A percentile compares a stretch with the other conserved stretches of the same genome.
These are phyloP conservation scores for Kwoniella shandongensis DNA, from an alignment of 768 basidiomycete species.

Conservation along the genomic window DNA sequence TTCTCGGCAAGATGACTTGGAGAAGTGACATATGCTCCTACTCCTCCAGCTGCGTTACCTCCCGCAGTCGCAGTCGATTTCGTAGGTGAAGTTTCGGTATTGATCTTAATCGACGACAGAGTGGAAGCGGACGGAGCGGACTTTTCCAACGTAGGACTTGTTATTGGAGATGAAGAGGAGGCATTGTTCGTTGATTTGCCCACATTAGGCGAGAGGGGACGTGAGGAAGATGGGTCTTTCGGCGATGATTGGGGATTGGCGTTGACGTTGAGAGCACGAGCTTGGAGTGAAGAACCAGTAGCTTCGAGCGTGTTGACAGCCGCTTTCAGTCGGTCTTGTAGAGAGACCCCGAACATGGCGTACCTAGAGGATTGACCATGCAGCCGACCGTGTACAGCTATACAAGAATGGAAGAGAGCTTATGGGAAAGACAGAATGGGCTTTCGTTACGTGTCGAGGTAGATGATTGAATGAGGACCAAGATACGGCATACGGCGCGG, in stretches of 20 bases:
- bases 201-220: constrained; percentile 6
- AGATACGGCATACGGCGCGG: no score
- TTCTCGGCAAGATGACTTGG: constrained; percentile 35
- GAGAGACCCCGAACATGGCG: constrained; percentile 19
- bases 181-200: constrained; percentile 11
- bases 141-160: not conserved
- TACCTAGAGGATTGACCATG: not conserved
- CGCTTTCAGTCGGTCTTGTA: constrained; percentile 41
- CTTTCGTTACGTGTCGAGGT: no score
- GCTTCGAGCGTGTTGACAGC: constrained; percentile 43
- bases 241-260: constrained; percentile 17
- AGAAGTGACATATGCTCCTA: constrained; percentile 9
- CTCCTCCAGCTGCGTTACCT: not conserved
- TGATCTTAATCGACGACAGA: not conserved
- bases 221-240: not conserved
- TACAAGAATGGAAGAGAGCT: no score
- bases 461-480: no score
- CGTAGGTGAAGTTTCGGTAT: constrained; percentile 11
- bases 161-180: constrained; percentile 13
- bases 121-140: not conserved
- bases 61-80: constrained; percentile 1
- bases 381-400: no score
- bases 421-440: no score
- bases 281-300: constrained; percentile 38
- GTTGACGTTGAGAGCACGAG: constrained; percentile 26